Percentiles rank a stretch among this genome's conserved stretches.
Conservation (phyloP, 208 protist genomes). For the Leishmania aethiopica region DNA sequence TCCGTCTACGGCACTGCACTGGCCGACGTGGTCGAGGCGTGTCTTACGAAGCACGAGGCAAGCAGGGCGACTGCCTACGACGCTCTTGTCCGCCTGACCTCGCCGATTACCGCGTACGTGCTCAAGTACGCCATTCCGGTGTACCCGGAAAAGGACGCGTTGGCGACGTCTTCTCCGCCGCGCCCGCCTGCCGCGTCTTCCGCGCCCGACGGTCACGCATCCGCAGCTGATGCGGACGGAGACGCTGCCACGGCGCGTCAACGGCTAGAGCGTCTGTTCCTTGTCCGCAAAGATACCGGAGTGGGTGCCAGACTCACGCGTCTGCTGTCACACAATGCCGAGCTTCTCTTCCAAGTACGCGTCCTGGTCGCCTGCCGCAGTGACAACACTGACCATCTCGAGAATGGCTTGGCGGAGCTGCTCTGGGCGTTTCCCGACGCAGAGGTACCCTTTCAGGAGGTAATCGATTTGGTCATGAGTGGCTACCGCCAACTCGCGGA, state of each 20-base stretch:
- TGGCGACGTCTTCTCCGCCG: conserved; percentile 4
- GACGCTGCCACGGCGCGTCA: conserved; percentile 14
- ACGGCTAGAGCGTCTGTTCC: conserved; percentile 14
- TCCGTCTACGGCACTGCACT: conserved; percentile 45
- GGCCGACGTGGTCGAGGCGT: conserved; percentile 44
- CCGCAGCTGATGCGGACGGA: background rate
- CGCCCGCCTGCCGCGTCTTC: conserved; percentile 12
- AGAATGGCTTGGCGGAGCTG: conserved; percentile 7
- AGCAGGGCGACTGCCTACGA: conserved; percentile 59
- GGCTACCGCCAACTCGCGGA: conserved; percentile 11
- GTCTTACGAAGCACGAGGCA: conserved; percentile 64
- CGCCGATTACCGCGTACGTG: conserved; percentile 42
- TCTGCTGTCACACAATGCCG: conserved; percentile 8
- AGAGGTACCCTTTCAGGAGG: conserved; percentile 7
- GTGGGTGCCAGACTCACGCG: conserved; percentile 6
- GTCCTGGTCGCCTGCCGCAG: conserved; percentile 28
- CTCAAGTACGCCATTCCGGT: conserved; percentile 45
- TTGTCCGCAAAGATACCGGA: conserved; percentile 5
- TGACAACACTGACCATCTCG: conserved; percentile 6
- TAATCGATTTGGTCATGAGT: conserved; percentile 8
- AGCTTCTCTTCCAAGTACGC: conserved; percentile 24
- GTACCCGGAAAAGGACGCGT: conserved; percentile 25
- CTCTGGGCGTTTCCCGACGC: conserved; percentile 15
- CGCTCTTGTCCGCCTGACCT: conserved; percentile 48
- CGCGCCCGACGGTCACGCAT: background rate